Conservation (phyloP, 768 basidiomycete genomes). For the Tremella fuciformis region DNA sequence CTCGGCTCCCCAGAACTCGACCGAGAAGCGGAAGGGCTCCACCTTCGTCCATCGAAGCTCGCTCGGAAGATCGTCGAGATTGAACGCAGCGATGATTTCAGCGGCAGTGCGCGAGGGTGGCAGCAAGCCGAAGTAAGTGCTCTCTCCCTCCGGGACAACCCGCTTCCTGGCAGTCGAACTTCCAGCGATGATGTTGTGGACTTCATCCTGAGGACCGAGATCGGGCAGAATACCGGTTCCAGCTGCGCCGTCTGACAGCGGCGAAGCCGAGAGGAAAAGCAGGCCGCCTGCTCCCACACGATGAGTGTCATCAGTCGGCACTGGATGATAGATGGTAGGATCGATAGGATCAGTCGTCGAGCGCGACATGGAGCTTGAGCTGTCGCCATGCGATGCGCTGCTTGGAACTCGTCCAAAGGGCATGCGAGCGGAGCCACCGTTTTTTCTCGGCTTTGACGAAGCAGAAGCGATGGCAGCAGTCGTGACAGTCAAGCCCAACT, state of each 20-base stretch:
- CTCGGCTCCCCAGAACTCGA: constrained; percentile 87
- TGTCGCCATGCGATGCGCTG: constrained; percentile 6
- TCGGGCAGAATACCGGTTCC: constrained; percentile 38
- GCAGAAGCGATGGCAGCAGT: constrained; percentile 58
- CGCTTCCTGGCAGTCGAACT: constrained; percentile 4
- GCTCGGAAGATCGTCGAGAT: constrained; percentile 11
- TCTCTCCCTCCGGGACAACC: constrained; percentile 34
- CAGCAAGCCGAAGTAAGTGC: constrained; percentile 49
- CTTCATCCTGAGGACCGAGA: constrained; percentile 34
- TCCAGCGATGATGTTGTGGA: not conserved
- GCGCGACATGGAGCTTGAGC: not conserved
- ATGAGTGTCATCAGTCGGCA: constrained; percentile 67
- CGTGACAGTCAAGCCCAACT: constrained; percentile 64
- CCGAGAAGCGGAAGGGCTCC: constrained; percentile 70
- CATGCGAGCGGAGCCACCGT: constrained; percentile 21
- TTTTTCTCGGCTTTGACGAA: constrained; percentile 18
- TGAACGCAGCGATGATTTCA: constrained; percentile 20
- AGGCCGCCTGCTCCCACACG: constrained; percentile 68
- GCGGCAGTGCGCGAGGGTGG: constrained; percentile 18
- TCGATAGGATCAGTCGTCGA: constrained; percentile 1
- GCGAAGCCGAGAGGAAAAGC: constrained; percentile 12
- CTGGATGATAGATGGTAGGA: constrained; percentile 58
- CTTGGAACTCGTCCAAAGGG: constrained; percentile 28
- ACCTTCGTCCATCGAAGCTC: constrained; percentile 44
- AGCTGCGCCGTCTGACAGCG: constrained; percentile 1